Base-by-base conservation (phyloP, 2,329 filamentous ascomycete species). In the Venturia carpophila region DNA sequence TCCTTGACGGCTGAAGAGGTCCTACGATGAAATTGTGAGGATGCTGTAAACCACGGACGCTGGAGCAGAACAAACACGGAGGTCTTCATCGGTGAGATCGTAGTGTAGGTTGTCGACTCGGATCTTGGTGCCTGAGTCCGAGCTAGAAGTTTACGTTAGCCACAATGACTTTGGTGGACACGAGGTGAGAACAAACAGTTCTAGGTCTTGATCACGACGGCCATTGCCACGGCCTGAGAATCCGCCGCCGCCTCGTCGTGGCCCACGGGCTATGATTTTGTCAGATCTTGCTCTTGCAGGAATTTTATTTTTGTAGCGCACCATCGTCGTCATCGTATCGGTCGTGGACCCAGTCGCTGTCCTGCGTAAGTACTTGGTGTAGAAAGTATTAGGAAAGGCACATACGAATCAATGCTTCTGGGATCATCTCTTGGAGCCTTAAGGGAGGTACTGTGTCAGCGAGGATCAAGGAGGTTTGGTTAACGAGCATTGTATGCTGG, bases 321-420 rank as follows among this genome's bases (percentile, higher is more conserved):
- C 79, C 78, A 77, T 87, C 82, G 75, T 87, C 84, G 72, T 91
- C 90, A 75, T 94, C 90, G 75, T 86, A 96, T 74, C 87, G 90
- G 79, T 96, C 91, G 75, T 97, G 92, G 70, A 96, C 91, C 92
- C 92, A 97, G 81, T 96, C 92, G 73, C 91, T 91, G 68, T 52
- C 61, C 42, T 9, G 67, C 64, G 47, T 41, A 56, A 68, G 71
- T 68, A 66, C 64, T 66, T n/a, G 64, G 30, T 41, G 43, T 60
- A 58, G 60, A 45, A 19, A 45, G n/a, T 13, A 43, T 64, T 60
- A 3, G 27, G 62, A 21, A 42, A 43, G 55, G 62, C 10, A 61
- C 78, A 84, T 76, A 91, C 88, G 84, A 85, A 75, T 91, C 87
- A 71, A 91, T 79, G 75, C 88, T 87, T 77, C 85, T 82, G 68